Evolutionary conservation across 768 basidiomycete genomes (phyloP).

Genomic region (Lactarius indigo): DNA sequence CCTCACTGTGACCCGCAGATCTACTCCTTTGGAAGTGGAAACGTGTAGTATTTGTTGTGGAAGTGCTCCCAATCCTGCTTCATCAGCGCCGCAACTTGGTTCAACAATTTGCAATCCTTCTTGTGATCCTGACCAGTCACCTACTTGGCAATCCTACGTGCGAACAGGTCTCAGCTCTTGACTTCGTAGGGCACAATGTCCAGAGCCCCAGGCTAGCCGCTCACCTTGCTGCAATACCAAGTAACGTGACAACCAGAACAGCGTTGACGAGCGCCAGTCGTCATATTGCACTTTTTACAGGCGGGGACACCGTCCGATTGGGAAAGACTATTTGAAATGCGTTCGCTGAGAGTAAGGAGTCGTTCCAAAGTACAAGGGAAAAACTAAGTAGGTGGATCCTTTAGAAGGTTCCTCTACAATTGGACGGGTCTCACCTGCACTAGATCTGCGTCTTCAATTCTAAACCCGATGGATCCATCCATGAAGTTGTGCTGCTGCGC

Average conservation of each 20-base stretch:
- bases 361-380: background rate
- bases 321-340: background rate
- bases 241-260: background rate
- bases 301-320: background rate
- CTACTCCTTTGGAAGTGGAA: background rate
- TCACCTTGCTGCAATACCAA: background rate
- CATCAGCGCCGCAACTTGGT: background rate
- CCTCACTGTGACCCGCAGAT: background rate
- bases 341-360: background rate
- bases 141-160: background rate
- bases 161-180: background rate
- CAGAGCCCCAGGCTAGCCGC: background rate
- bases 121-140: background rate
- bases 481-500: background rate
- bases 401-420: background rate
- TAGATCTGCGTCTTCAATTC: background rate
- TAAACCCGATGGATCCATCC: background rate
- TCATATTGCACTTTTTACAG: background rate
- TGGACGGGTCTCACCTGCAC: background rate
- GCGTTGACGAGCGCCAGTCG: background rate
- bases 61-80: background rate
- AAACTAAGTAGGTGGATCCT: background rate
- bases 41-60: background rate
- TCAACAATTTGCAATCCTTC: background rate
- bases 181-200: background rate